Base-by-base conservation (phyloP, 2,329 filamentous ascomycete species). In the Cyphellophora attinorum region DNA sequence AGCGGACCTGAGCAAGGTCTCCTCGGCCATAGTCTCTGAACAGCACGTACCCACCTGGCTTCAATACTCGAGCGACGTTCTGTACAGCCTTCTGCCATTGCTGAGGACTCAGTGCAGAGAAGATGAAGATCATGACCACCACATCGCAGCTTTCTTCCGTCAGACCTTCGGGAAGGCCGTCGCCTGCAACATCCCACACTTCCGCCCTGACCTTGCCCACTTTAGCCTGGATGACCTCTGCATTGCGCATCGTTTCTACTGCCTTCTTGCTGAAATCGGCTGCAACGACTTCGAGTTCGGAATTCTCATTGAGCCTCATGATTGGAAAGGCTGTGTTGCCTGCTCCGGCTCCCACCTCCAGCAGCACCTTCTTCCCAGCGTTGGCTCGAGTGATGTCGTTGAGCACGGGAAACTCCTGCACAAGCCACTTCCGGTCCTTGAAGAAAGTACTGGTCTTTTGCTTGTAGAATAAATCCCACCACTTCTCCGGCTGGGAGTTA, bases 381-480 rank as follows among this genome's bases (percentile, higher is more conserved):
- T 78, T 77, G 43, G 76, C 71, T 38, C 70, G 64, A 10, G 82
- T 89, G 33, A 94, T 71, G 38, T 83, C 72, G 15, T 71, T 74
- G n/a, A 98, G 65, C 3, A 96, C 65, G 0, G 91, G 91, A 46
- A 98, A 98, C 58, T 98, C 91, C 58, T 96, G 89, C 45, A 82
- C 81, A 19, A 98, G 66, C 91, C 91, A 98, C 58, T 96, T 96
- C 45, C 91, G 76, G 56, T 98, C 83, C 63, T 98, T 98, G 76
- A 98, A 98, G 63, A 98, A 98, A 55, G 96, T 96, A 51, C 80
- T 75, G 13, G 83, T 84, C 61, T 98, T 96, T 64, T 96, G 94
- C 62, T 91, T 88, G 68, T 98, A 98, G 63, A 98, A 98, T 36
- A 82, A 65, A 53, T 98, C 91, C 91, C 91, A 98, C 85, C 86